These are phyloP conservation scores for Straminergon stramineum DNA, from an alignment of 225 moss, liverwort and hornwort species.

Conservation along the genomic window DNA sequence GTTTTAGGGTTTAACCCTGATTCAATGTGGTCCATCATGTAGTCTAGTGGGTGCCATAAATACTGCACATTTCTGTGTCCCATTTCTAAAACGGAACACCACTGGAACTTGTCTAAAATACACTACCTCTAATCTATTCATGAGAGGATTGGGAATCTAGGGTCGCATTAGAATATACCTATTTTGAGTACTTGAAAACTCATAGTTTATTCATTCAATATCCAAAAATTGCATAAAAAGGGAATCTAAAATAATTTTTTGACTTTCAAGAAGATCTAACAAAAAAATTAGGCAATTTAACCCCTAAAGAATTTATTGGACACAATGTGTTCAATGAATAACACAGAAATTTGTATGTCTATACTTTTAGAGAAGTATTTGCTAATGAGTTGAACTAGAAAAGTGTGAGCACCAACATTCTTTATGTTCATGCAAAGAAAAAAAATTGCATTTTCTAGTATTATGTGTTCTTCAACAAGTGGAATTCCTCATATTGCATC, in stretches of 20 bases:
- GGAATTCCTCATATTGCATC: not conserved
- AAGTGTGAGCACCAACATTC: not conserved
- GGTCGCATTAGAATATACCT: too few relatives aligned
- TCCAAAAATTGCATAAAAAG: not conserved
- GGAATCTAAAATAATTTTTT: not conserved
- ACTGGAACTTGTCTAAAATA: not conserved
- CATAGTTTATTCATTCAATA: accelerated
- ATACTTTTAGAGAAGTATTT: accelerated
- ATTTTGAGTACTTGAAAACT: not conserved
- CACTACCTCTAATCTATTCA: not conserved
- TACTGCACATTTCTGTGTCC: not conserved
- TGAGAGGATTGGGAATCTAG: accelerated
- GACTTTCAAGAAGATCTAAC: not conserved
- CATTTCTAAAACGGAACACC: not conserved
- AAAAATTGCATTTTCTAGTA: not conserved
- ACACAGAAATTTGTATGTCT: not conserved
- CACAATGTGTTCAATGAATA: not conserved
- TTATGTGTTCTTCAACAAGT: not conserved
- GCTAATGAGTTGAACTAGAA: not conserved
- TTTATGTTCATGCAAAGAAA: not conserved
- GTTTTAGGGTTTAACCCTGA: too few relatives aligned
- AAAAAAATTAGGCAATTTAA: not conserved
- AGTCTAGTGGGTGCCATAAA: not conserved
- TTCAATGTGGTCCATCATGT: not conserved
- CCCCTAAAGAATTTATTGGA: accelerated